These are phyloP conservation scores for Phytophthora rubi DNA, from an alignment of 352 stramenopile genomes.

Conservation along the genomic window DNA sequence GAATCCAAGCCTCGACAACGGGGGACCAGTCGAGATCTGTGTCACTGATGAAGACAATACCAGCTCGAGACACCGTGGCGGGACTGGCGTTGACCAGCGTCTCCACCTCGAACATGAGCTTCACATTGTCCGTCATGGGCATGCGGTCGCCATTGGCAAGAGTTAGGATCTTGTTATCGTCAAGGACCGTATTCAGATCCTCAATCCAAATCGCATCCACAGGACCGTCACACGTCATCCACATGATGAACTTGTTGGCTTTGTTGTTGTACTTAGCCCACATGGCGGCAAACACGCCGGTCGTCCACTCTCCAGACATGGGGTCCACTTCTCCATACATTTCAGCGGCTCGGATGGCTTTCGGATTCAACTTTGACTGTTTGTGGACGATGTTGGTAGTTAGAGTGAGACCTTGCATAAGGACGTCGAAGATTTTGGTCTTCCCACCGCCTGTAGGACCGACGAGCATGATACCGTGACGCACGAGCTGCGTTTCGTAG, in stretches of 20 bases:
- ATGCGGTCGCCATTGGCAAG: slow-evolving; percentile 98
- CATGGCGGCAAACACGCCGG: slow-evolving; percentile 97
- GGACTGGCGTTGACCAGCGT: slow-evolving; percentile 97
- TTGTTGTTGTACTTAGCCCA: slow-evolving; percentile 99
- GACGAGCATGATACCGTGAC: slow-evolving; percentile 99
- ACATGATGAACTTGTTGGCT: slow-evolving; percentile 98
- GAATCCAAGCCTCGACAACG: slow-evolving; percentile 97
- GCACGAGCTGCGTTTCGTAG: slow-evolving; percentile 98
- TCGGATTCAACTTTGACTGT: slow-evolving; percentile 97
- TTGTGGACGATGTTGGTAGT: slow-evolving; percentile 95
- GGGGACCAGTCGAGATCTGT: slow-evolving; percentile 98
- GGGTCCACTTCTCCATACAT: slow-evolving; percentile 99
- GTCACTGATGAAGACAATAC: slow-evolving; percentile 99
- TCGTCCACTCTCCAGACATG: slow-evolving; percentile 98
- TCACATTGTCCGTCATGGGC: slow-evolving; percentile 98
- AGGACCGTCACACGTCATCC: slow-evolving; percentile 97
- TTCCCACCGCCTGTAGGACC: slow-evolving; percentile 97
- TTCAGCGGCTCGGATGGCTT: slow-evolving; percentile 97
- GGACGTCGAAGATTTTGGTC: slow-evolving; percentile 96
- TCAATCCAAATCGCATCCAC: slow-evolving; percentile 99
- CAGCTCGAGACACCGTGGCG: slow-evolving; percentile 95
- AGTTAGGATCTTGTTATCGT: slow-evolving; percentile 98
- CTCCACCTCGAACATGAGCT: slow-evolving; percentile 98
- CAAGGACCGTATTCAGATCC: slow-evolving; percentile 97
- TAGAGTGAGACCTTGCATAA: slow-evolving; percentile 93